Conservation (phyloP, 2,329 filamentous ascomycete species). For the Fragosphaeria purpurea region DNA sequence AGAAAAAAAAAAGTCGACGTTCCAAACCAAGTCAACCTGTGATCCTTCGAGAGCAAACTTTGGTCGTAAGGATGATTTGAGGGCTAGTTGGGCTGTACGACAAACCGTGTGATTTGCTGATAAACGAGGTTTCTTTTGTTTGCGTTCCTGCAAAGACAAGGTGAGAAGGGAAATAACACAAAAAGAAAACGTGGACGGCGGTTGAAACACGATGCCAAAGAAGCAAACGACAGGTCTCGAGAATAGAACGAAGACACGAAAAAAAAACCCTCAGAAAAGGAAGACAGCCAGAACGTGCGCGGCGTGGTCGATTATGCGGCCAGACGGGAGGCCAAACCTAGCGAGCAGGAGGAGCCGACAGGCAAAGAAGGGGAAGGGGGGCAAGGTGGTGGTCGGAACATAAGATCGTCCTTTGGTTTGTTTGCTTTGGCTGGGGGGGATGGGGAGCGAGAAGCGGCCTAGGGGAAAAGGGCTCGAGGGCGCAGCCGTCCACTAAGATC, state of each 20-base stretch:
- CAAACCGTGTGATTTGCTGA: too few species aligned
- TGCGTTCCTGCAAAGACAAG: not conserved
- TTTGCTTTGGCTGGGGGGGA: not conserved
- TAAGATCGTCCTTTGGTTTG: too few species aligned
- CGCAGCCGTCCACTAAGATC: constrained; percentile 8
- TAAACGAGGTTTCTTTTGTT: too few species aligned
- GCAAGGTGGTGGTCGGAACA: not conserved
- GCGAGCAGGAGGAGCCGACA: constrained; percentile 4
- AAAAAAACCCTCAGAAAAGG: not conserved
- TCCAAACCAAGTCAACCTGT: too few species aligned
- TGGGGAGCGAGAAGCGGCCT: not conserved
- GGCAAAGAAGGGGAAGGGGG: constrained; percentile 5
- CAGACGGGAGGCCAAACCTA: constrained; percentile 6
- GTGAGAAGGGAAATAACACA: not conserved
- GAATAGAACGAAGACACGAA: not conserved
- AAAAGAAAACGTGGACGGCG: not conserved
- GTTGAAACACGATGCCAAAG: too few species aligned
- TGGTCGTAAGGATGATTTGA: too few species aligned
- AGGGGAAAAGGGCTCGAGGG: constrained; percentile 3
- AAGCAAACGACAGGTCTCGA: not conserved
- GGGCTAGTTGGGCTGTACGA: too few species aligned
- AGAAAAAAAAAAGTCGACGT: too few species aligned
- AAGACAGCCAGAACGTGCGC: constrained; percentile 5
- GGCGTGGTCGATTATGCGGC: constrained; percentile 11
- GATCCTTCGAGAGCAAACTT: too few species aligned